phyloP scores from a whole-genome alignment of 2,329 filamentous ascomycete genomes.

The Diplodia seriata region DNA sequence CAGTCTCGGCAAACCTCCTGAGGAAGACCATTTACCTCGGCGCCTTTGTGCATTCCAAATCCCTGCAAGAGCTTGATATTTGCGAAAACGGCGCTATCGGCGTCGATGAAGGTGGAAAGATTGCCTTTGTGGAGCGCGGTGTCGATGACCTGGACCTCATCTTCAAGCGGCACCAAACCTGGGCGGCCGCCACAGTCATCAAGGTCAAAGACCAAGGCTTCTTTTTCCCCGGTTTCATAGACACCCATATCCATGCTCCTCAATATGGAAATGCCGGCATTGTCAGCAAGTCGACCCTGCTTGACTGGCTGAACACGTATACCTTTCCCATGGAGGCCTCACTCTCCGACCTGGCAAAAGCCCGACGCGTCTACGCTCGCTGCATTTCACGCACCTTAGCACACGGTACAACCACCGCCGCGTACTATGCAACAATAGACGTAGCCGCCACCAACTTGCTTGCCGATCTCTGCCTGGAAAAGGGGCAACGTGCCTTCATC shows the following conservation, averaged over 20 bases:
- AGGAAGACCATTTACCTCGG: slow-evolving; percentile 60
- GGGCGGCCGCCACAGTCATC: slow-evolving; percentile 52
- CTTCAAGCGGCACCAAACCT: slow-evolving; percentile 42
- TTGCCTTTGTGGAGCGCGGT: slow-evolving; percentile 55
- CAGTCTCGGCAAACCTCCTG: neutral
- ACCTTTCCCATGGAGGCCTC: slow-evolving; percentile 92
- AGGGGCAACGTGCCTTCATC: slow-evolving; percentile 88
- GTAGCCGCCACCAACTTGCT: slow-evolving; percentile 90
- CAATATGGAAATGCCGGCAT: slow-evolving; percentile 95
- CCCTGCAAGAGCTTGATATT: slow-evolving; percentile 57
- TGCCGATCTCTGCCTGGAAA: slow-evolving; percentile 77
- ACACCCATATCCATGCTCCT: slow-evolving; percentile 93
- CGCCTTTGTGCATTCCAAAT: slow-evolving; percentile 66
- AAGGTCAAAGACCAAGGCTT: slow-evolving; percentile 63
- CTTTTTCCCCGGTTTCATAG: slow-evolving; percentile 86
- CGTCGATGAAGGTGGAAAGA: slow-evolving; percentile 61
- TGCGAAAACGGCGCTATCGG: slow-evolving; percentile 56
- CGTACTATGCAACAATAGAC: slow-evolving; percentile 93
- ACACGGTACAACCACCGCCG: slow-evolving; percentile 89
- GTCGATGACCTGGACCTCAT: slow-evolving; percentile 39
- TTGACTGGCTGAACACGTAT: slow-evolving; percentile 93
- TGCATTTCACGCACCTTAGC: slow-evolving; percentile 81
- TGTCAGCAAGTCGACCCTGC: slow-evolving; percentile 89
- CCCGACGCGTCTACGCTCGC: slow-evolving; percentile 75
- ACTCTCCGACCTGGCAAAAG: slow-evolving; percentile 68